phyloP scores from a whole-genome alignment of 441 rosid genomes.

The Sinapis alba region DNA sequence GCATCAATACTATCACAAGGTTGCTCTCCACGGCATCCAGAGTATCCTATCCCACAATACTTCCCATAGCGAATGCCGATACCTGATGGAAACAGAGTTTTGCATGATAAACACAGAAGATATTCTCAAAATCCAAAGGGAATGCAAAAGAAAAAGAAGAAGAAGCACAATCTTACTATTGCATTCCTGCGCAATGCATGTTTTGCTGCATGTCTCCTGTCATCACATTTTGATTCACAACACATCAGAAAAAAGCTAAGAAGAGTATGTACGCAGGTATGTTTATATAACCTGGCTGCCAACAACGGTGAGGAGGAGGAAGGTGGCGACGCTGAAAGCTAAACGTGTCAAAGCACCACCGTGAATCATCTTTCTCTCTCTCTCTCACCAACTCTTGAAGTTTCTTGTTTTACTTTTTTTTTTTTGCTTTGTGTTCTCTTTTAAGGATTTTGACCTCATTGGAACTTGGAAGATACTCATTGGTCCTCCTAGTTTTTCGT shows the following conservation, averaged over 20 bases:
- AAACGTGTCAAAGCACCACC: conserved; percentile 15
- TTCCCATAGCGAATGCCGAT: conserved; percentile 61
- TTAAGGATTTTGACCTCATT: neutral
- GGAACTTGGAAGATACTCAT: neutral
- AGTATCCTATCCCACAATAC: conserved; percentile 78
- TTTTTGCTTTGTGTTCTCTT: neutral
- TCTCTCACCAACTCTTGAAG: too few relatives aligned
- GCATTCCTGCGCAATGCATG: conserved; percentile 67
- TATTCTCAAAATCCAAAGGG: neutral
- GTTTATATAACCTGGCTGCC: conserved; percentile 16
- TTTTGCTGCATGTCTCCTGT: conserved; percentile 63
- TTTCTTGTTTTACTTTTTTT: neutral
- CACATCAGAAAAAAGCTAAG: conserved; percentile 1
- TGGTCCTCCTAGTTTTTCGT: conserved; percentile 16
- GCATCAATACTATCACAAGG: conserved; percentile 85
- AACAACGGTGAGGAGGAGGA: conserved; percentile 29
- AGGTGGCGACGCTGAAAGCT: conserved; percentile 9
- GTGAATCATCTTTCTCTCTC: conserved; percentile 4
- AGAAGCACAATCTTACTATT: conserved; percentile 46
- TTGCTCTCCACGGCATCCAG: conserved; percentile 72
- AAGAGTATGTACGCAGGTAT: conserved; percentile 5
- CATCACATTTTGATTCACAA: conserved; percentile 19
- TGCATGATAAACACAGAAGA: neutral
- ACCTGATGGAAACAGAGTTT: neutral
- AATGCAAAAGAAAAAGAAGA: neutral